Evolutionary conservation across 2,329 filamentous ascomycete species (phyloP).

Genomic region (Alternaria tenuissima): DNA sequence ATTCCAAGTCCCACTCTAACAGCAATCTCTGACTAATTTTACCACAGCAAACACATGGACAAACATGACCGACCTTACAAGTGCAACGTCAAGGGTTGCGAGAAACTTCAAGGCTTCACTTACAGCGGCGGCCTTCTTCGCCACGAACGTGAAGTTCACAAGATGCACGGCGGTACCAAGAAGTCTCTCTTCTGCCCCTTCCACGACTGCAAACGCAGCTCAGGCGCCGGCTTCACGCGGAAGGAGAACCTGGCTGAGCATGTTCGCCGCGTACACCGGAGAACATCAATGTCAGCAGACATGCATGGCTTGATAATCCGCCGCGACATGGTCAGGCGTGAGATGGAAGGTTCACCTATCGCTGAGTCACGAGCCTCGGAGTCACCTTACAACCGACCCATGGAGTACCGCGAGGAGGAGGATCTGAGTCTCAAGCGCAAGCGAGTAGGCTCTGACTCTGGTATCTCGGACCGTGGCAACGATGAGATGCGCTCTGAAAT

Average conservation of each 20-base stretch:
- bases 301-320: conserved; percentile 45
- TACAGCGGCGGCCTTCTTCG: conserved; percentile 90
- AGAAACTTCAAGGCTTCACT: conserved; percentile 92
- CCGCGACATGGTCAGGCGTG: conserved; percentile 28
- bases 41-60: conserved; percentile 90
- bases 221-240: conserved; percentile 87
- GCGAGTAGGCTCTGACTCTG: conserved; percentile 39
- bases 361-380: conserved; percentile 34
- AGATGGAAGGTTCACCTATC: conserved; percentile 31
- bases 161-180: conserved; percentile 86
- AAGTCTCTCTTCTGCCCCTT: conserved; percentile 88
- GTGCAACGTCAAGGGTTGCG: conserved; percentile 81
- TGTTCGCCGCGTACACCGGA: conserved; percentile 80
- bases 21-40: conserved; percentile 24
- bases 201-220: conserved; percentile 85
- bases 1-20: conserved; percentile 22
- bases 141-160: conserved; percentile 93
- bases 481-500: conserved; percentile 51
- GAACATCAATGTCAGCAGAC: conserved; percentile 49
- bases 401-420: conserved; percentile 37
- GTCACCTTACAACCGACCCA: conserved; percentile 33
- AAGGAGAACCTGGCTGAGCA: conserved; percentile 96
- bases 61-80: conserved; percentile 95
- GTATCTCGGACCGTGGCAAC: conserved; percentile 32
- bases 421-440: conserved; percentile 45